A percentile compares a stretch with the other conserved stretches of the same genome.
Evolutionary conservation across 2,329 filamentous ascomycete genomes (phyloP).

Genomic region (Botrytis paeoniae): DNA sequence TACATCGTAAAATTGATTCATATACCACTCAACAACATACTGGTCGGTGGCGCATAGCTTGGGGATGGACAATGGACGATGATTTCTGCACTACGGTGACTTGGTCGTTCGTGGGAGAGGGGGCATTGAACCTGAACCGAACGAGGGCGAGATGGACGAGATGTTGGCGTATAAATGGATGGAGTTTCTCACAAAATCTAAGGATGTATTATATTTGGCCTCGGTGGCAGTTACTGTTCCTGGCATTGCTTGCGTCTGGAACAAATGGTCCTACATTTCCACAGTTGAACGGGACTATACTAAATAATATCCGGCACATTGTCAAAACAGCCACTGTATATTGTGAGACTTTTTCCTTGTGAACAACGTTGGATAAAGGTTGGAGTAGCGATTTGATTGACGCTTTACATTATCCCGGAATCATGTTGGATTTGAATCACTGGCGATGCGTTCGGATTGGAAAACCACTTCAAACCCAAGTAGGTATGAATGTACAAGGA

Average conservation of each 20-base stretch:
- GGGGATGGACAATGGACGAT: background rate
- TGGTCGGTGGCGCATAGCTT: constrained; percentile 43
- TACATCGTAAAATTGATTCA: constrained; percentile 52
- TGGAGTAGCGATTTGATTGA: no score
- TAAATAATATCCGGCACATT: constrained; percentile 11
- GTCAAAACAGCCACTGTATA: background rate
- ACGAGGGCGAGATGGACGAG: background rate
- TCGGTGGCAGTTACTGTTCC: constrained; percentile 8
- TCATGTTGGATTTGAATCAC: background rate
- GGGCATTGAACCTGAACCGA: background rate
- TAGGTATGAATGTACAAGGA: background rate
- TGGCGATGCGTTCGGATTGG: background rate
- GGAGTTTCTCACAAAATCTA: constrained; percentile 18
- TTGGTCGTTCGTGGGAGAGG: background rate
- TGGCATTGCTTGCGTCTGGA: constrained; percentile 1
- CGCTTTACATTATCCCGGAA: background rate
- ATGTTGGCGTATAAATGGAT: constrained; percentile 15
- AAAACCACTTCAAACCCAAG: background rate
- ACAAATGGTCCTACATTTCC: background rate
- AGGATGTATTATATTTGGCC: constrained; percentile 21
- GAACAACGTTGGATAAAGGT: background rate
- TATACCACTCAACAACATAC: constrained; percentile 53
- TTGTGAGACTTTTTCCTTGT: background rate
- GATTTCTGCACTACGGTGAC: background rate
- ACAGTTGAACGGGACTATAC: background rate